Percentiles rank a stretch among this genome's conserved stretches.
These are phyloP conservation scores for Naganishia vishniacii DNA, from an alignment of 768 basidiomycete species.

Conservation along the genomic window DNA sequence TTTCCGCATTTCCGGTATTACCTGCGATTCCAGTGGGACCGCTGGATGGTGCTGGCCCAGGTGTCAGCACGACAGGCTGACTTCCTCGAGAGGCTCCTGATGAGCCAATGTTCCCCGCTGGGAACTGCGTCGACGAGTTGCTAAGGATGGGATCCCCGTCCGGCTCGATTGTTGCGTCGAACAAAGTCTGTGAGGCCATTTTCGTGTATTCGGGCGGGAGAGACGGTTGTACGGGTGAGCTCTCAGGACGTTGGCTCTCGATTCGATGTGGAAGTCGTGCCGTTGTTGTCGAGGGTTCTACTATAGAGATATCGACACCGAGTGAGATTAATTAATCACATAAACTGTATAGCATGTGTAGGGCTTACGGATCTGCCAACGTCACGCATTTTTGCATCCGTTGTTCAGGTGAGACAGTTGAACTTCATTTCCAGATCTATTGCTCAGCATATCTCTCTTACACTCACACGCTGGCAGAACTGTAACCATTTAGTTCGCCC, in stretches of 20 bases:
- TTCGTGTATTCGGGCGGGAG: neutral
- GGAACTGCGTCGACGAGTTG: constrained; percentile 22
- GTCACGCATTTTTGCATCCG: neutral
- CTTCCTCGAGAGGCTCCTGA: constrained; percentile 28
- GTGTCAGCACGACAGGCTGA: constrained; percentile 20
- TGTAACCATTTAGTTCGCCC: too few species aligned
- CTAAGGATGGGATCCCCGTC: constrained; percentile 56
- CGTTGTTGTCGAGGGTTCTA: too few species aligned
- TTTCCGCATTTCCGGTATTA: constrained; percentile 65
- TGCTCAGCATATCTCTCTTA: neutral
- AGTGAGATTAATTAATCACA: too few species aligned
- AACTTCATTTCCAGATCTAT: neutral
- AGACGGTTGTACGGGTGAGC: too few species aligned
- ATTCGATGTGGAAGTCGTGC: neutral
- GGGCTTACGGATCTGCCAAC: neutral
- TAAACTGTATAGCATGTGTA: too few species aligned
- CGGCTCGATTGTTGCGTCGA: constrained; percentile 71
- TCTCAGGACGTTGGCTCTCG: neutral
- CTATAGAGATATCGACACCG: too few species aligned
- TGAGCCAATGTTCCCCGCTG: constrained; percentile 46
- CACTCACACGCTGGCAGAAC: neutral
- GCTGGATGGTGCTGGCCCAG: constrained; percentile 11
- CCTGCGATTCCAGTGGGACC: constrained; percentile 49
- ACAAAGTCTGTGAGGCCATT: constrained; percentile 55
- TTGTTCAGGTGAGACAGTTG: neutral